Conservation (phyloP, 2,329 filamentous ascomycete genomes). For the Tympanopsis confertula region DNA sequence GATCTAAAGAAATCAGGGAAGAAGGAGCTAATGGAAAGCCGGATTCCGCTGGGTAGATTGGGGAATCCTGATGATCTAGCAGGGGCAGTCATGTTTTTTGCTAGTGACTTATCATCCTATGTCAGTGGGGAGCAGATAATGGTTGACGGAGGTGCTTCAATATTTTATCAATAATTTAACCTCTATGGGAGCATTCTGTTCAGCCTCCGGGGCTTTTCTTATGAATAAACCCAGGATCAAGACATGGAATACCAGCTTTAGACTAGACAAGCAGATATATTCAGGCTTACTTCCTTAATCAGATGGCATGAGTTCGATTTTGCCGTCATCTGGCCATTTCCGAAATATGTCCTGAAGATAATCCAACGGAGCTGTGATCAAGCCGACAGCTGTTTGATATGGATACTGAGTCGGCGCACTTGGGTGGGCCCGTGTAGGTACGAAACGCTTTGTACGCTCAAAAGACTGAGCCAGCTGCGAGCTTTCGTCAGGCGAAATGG, state of each 20-base stretch:
- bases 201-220: too few relatives aligned
- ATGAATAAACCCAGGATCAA: too few relatives aligned
- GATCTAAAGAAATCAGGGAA: neutral
- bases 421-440: constrained; percentile 31
- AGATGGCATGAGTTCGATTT: too few relatives aligned
- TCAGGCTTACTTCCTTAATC: too few relatives aligned
- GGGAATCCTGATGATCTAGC: neutral
- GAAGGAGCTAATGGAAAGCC: neutral
- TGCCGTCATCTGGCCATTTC: constrained; percentile 27
- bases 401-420: constrained; percentile 29
- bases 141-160: neutral
- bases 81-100: neutral
- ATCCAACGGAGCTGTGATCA: constrained; percentile 40
- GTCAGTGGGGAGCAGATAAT: neutral
- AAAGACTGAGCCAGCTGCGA: constrained; percentile 24
- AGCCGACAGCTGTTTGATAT: constrained; percentile 33
- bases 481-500: constrained; percentile 15
- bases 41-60: neutral
- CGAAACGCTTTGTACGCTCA: constrained; percentile 30
- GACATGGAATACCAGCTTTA: too few relatives aligned
- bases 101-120: neutral
- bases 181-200: too few relatives aligned
- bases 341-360: constrained; percentile 35
- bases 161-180: too few relatives aligned
- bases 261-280: too few relatives aligned